These are phyloP conservation scores for Datisca glomerata DNA, from an alignment of 306 rosid genomes.

Conservation along the genomic window DNA sequence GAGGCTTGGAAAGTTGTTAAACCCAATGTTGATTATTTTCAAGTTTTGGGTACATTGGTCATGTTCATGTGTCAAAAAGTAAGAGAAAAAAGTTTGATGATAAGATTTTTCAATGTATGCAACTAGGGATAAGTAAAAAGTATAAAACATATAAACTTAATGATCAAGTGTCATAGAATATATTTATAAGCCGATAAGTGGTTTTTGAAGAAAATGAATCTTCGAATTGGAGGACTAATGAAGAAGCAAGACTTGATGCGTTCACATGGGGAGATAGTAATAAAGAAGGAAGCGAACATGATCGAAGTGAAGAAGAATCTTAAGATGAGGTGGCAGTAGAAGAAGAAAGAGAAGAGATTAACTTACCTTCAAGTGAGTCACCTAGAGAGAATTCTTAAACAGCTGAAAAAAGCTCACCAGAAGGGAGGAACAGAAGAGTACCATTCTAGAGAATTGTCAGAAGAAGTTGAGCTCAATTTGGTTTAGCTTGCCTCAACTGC, in stretches of 20 bases:
- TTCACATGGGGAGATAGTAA: not conserved
- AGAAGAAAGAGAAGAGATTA: not conserved
- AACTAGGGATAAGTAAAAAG: not conserved
- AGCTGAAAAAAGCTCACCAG: not conserved
- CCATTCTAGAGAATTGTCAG: not conserved
- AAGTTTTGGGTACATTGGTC: not conserved
- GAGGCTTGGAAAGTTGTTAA: not conserved
- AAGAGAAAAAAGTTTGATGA: not conserved
- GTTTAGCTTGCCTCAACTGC: not conserved
- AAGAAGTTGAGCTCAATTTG: not conserved
- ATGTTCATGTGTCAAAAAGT: too few relatives aligned
- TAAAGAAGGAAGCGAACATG: conserved; percentile 2
- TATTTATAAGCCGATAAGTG: not conserved
- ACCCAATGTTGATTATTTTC: not conserved
- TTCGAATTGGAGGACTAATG: not conserved
- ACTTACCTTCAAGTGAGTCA: not conserved
- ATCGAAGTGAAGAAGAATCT: conserved; percentile 11
- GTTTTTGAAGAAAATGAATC: not conserved
- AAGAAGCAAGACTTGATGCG: not conserved
- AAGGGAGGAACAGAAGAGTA: conserved; percentile 7
- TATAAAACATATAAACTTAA: not conserved
- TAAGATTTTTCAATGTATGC: not conserved
- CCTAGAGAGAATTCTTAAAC: not conserved
- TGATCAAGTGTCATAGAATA: not conserved
- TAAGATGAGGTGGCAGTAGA: conserved; percentile 10